Percentiles rank a stretch among this genome's conserved stretches.
phyloP scores from a whole-genome alignment of 331 rosid genomes.

The Spiraea crenata region DNA sequence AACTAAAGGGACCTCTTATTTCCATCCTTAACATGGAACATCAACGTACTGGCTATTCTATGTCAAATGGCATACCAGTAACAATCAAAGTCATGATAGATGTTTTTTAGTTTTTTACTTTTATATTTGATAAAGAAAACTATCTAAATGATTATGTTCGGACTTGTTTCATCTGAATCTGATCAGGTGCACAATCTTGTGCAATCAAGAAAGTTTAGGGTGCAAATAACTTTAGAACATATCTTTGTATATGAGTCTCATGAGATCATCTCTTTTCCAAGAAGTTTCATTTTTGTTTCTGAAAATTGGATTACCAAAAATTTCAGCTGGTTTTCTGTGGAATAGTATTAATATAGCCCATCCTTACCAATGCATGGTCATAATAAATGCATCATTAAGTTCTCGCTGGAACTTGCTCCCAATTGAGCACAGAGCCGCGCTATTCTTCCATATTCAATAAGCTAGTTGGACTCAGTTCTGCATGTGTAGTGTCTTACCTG shows the following conservation, averaged over 20 bases:
- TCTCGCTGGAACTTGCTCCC: not conserved
- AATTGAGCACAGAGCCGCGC: not conserved
- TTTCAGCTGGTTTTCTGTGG: not conserved
- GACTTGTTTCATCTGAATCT: not conserved
- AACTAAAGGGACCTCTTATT: not conserved
- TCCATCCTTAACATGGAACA: not conserved
- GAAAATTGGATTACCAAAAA: not conserved
- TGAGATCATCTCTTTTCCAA: too few species aligned
- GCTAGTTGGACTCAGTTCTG: conserved; percentile 12
- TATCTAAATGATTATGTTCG: not conserved
- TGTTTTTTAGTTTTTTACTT: not conserved
- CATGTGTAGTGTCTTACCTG: not conserved
- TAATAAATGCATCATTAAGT: not conserved
- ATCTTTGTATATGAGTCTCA: not conserved
- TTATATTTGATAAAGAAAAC: not conserved
- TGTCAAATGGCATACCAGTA: not conserved
- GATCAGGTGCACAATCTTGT: not conserved
- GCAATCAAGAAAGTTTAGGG: not conserved
- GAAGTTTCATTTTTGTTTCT: too few species aligned
- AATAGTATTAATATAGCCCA: not conserved
- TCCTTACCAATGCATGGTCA: not conserved
- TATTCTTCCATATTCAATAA: not conserved
- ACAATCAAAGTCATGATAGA: not conserved
- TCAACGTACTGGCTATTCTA: not conserved
- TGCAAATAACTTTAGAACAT: not conserved